Conservation (phyloP, 2,329 filamentous ascomycete genomes). For the Ascochyta lentis region DNA sequence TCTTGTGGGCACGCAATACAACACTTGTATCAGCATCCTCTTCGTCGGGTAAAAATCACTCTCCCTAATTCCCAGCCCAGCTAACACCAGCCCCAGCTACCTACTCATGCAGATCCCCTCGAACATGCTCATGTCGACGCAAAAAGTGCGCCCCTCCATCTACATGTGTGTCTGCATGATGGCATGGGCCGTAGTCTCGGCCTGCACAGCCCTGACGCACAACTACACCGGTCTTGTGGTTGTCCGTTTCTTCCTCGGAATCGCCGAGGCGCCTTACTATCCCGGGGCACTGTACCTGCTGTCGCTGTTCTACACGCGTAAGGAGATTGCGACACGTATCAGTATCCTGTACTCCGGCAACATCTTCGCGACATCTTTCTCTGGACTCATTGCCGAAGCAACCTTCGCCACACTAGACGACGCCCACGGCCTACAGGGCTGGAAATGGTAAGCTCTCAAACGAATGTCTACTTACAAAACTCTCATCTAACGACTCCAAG, state of each 20-base stretch:
- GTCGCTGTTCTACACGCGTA: conserved; percentile 69
- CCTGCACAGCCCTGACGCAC: conserved; percentile 33
- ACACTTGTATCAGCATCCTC: conserved; percentile 50
- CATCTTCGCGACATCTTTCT: conserved; percentile 22
- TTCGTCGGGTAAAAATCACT: conserved; percentile 18
- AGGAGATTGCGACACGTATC: conserved; percentile 43
- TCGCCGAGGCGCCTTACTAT: conserved; percentile 56
- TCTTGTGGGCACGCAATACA: conserved; percentile 33
- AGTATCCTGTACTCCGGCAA: conserved; percentile 17
- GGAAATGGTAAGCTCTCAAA: conserved; percentile 16
- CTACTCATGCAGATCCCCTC: conserved; percentile 48
- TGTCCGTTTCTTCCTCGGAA: conserved; percentile 38
- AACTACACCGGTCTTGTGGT: conserved; percentile 41
- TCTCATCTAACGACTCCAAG: neutral
- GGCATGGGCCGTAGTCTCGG: conserved; percentile 42
- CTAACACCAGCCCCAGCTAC: conserved; percentile 13
- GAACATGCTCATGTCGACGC: conserved; percentile 52
- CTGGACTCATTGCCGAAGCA: conserved; percentile 25
- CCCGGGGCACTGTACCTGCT: conserved; percentile 67
- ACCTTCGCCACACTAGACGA: conserved; percentile 24
- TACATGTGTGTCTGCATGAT: conserved; percentile 43
- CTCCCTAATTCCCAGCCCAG: neutral
- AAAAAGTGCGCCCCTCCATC: conserved; percentile 40
- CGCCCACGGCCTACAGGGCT: conserved; percentile 21
- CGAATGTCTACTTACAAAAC: too few relatives aligned